Evolutionary conservation across 2,329 filamentous ascomycete genomes (phyloP), one percentile per base, ranked within the genome.

Genomic region (Calonectria hongkongensis): DNA sequence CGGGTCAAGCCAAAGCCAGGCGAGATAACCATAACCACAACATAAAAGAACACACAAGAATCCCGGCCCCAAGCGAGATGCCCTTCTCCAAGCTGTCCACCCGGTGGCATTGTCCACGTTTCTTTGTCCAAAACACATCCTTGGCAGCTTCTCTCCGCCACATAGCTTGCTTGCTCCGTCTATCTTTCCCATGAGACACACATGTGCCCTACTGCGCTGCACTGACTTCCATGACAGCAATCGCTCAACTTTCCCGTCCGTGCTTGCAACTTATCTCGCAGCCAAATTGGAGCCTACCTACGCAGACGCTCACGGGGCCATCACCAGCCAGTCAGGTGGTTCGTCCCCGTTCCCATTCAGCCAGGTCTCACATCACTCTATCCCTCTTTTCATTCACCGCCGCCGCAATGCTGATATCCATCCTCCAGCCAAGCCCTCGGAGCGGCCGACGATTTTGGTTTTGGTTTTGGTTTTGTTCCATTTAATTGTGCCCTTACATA

Each of bases 241-340:
- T 25, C 27, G n/a, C 25, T 45, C 25, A 36, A 30, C 56, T 62
- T 62, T 62, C 21, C 33, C 7, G 56, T 41, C 56, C 56, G 33
- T 41, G 56, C 39, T 41, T 62, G 18, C 36, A 30, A 45, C 66
- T 60, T 60, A 39, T 50, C 21, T 50, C 64, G 25, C 65, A 50
- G 21, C 39, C 28, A 43, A 54, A 28, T 36, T 51, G 64, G 66
- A 66, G 65, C 69, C 64, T n/a, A 28, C 47, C 47, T 25, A 36
- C 30, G 47, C 47, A 36, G 39, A 47, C 54, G 47, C 66, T 67
- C 63, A 62, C 63, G 54, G 54, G 69, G 64, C 56, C 68, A 66
- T 62, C 30, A 45, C 45, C 28, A 66, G 21, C 60, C 60, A 66
- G 45, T 36, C 69, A 39, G 39, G 15, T 68, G 51, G 30, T 33